Evolutionary conservation across 768 basidiomycete species (phyloP), one percentile per base, ranked within the genome.

Genomic region (Leucocoprinus leucothites): DNA sequence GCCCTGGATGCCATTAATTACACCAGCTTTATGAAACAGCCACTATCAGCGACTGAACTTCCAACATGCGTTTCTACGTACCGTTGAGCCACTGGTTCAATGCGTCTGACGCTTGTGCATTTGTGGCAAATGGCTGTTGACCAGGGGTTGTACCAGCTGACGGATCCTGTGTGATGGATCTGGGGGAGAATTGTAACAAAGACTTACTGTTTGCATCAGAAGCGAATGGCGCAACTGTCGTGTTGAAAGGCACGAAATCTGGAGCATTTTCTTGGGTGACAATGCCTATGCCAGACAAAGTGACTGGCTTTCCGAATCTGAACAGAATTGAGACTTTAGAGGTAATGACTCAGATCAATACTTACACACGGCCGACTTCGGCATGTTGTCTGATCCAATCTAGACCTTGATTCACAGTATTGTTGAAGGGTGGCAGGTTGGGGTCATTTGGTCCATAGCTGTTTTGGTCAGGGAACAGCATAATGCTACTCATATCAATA

Each of bases 391-490:
- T 60, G 48, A 86, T 84, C 85, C 84, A 86, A 36, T 75, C 68
- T 46, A 73, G 48, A 28, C 84, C 85, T 18, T 62, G 64, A 56
- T 80, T 70, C 34, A 85, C 60, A 0, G 73, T 77, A 57, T 82
- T 78, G 57, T 82, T 76, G 65, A 78, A 82, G 11, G 76, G 59
- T 41, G 77, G 67, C 47, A 80, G 64, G 52, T 69, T 73, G 16
- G 80, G 75, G 64, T 83, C 80, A 24, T 65, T 59, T 25, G 74
- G 55, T 28, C 68, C 77, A 60, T 85, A 86, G 40, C 68, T 63
- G 57, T 81, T 75, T 64, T 87, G 86, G 61, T 87, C 84, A n/a
- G 86, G 85, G 75, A 86, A 86, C 24, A 86, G 60, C 53, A 79
- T 82, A 74, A 84, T 85, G 14, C 80, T 72, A 28, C 75, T 69